Evolutionary conservation across 2,329 filamentous ascomycete species (phyloP).

Genomic region (Colletotrichum horii): DNA sequence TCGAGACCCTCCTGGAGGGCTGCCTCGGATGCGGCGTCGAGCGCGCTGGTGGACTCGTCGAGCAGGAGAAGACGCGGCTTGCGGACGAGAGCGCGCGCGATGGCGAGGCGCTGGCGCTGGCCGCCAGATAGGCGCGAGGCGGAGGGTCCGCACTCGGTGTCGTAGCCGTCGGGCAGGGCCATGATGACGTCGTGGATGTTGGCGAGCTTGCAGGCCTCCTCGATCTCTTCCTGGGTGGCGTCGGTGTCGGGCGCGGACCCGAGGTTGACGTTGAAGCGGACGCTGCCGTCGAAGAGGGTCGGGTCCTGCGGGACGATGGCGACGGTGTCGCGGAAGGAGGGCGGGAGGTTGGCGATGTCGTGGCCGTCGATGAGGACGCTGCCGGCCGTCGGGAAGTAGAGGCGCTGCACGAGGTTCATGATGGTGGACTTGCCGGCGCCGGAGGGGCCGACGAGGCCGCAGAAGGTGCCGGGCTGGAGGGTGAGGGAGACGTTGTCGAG

Average conservation of each 20-base stretch:
- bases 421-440: constrained; percentile 55
- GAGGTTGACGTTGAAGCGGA: constrained; percentile 61
- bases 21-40: constrained; percentile 74
- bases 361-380: constrained; percentile 56
- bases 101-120: constrained; percentile 78
- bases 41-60: constrained; percentile 81
- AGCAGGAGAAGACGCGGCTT: constrained; percentile 76
- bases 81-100: constrained; percentile 77
- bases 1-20: constrained; percentile 72
- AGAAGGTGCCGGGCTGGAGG: constrained; percentile 42
- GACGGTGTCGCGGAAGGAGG: constrained; percentile 55
- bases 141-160: constrained; percentile 73
- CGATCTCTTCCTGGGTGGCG: constrained; percentile 64
- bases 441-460: constrained; percentile 48
- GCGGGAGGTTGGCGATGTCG: constrained; percentile 40
- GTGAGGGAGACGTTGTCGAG: constrained; percentile 42
- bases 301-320: constrained; percentile 64
- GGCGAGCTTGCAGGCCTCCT: constrained; percentile 69
- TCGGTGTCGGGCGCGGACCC: constrained; percentile 59
- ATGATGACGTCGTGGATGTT: constrained; percentile 74
- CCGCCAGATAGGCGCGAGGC: constrained; percentile 79
- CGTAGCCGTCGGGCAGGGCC: constrained; percentile 67
- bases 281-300: constrained; percentile 61
- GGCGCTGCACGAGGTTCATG: constrained; percentile 53
- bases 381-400: constrained; percentile 57